Evolutionary conservation across 805 yeast species (phyloP).

Genomic region (Teunomyces panamensis): DNA sequence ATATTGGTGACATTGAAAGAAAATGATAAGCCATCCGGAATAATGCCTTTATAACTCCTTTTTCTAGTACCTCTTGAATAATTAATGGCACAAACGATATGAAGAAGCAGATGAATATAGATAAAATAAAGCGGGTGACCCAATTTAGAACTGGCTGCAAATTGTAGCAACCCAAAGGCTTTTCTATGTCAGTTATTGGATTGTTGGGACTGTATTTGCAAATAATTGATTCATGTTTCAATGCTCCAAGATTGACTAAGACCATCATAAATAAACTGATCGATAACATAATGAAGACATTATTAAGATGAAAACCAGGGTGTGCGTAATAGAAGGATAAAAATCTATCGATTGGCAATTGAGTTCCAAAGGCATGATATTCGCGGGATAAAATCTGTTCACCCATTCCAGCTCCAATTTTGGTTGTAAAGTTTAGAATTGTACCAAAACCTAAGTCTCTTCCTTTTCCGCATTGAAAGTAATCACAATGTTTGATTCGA

Average conservation of each 20-base stretch:
- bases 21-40: slow-evolving; percentile 73
- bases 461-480: slow-evolving; percentile 95
- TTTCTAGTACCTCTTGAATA: slow-evolving; percentile 83
- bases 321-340: slow-evolving; percentile 94
- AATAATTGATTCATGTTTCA: slow-evolving; percentile 65
- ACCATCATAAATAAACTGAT: slow-evolving; percentile 84
- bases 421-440: slow-evolving; percentile 87
- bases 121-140: slow-evolving; percentile 84
- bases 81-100: slow-evolving; percentile 86
- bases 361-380: slow-evolving; percentile 86
- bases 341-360: slow-evolving; percentile 83
- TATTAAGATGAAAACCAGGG: slow-evolving; percentile 93
- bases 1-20: slow-evolving; percentile 79
- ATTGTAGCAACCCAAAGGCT: slow-evolving; percentile 84
- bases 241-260: slow-evolving; percentile 73
- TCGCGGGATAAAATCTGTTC: slow-evolving; percentile 92
- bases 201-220: slow-evolving; percentile 65
- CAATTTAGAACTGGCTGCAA: slow-evolving; percentile 83
- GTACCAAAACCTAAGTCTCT: slow-evolving; percentile 93
- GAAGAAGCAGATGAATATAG: slow-evolving; percentile 89
- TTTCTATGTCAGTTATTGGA: slow-evolving; percentile 70
- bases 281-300: slow-evolving; percentile 80
- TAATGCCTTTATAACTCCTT: slow-evolving; percentile 75
- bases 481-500: slow-evolving; percentile 91
- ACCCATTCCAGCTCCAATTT: slow-evolving; percentile 98